These are phyloP conservation scores for Fusarium nelsonii DNA, from an alignment of 2,329 filamentous ascomycete species.

Conservation along the genomic window DNA sequence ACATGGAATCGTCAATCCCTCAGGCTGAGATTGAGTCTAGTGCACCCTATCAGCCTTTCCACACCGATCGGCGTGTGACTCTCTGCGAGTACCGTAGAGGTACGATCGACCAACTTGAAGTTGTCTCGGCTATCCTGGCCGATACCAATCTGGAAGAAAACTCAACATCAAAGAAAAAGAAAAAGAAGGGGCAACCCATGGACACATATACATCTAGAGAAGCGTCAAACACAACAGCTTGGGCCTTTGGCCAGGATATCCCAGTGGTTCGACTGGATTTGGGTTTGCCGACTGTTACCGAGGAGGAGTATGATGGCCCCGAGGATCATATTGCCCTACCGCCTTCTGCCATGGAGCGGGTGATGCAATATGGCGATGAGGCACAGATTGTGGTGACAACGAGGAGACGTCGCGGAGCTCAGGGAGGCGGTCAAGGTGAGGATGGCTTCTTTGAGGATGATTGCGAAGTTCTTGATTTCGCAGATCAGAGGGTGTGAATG, in stretches of 20 bases:
- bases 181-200: slow-evolving; percentile 51
- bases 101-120: slow-evolving; percentile 51
- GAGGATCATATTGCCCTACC: slow-evolving; percentile 71
- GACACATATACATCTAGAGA: slow-evolving; percentile 32
- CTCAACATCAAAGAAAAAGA: slow-evolving; percentile 53
- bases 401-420: slow-evolving; percentile 71
- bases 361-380: slow-evolving; percentile 70
- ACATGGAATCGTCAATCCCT: slow-evolving; percentile 73
- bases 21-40: slow-evolving; percentile 95
- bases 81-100: slow-evolving; percentile 72
- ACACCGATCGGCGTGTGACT: slow-evolving; percentile 87
- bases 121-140: slow-evolving; percentile 57
- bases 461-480: slow-evolving; percentile 91
- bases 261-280: slow-evolving; percentile 64
- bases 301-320: slow-evolving; percentile 66
- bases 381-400: slow-evolving; percentile 88
- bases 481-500: slow-evolving; percentile 72
- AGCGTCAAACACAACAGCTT: slow-evolving; percentile 51
- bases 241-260: slow-evolving; percentile 73
- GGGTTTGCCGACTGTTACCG: slow-evolving; percentile 59
- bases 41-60: slow-evolving; percentile 94
- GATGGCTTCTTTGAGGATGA: slow-evolving; percentile 93
- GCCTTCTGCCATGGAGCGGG: slow-evolving; percentile 73
- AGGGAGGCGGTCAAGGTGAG: slow-evolving; percentile 66
- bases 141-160: slow-evolving; percentile 58